Percentiles rank a stretch among this genome's conserved stretches.
Evolutionary conservation across 495 filamentous ascomycete species (phyloP).

Genomic region (Penicillium pulvis): DNA sequence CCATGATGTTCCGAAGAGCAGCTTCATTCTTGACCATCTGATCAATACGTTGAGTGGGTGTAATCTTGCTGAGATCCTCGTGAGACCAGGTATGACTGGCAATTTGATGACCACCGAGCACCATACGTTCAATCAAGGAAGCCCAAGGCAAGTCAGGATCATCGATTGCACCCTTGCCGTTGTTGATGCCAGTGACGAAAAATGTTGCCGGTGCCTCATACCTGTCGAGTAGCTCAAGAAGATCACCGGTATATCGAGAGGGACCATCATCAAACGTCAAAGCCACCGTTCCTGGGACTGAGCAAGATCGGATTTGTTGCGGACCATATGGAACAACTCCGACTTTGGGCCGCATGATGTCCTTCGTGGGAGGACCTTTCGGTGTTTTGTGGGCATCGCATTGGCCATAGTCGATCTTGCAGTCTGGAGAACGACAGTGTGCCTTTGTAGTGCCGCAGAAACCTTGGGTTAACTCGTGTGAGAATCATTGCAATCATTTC

Average conservation of each 20-base stretch:
- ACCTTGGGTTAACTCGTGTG: constrained; percentile 28
- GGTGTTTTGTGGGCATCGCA: constrained; percentile 73
- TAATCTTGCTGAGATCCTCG: constrained; percentile 63
- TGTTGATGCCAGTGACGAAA: constrained; percentile 76
- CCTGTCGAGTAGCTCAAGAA: constrained; percentile 68
- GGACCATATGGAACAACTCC: constrained; percentile 63
- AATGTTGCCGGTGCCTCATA: constrained; percentile 75
- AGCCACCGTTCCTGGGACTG: constrained; percentile 63
- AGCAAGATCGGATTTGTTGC: constrained; percentile 67
- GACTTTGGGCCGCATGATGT: constrained; percentile 58
- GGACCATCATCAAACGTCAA: constrained; percentile 83
- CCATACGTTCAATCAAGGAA: constrained; percentile 68
- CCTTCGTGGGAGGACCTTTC: constrained; percentile 58
- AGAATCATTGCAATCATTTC: constrained; percentile 6
- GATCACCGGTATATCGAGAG: constrained; percentile 64
- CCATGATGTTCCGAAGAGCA: constrained; percentile 75
- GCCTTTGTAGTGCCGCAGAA: constrained; percentile 62
- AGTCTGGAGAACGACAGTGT: constrained; percentile 71
- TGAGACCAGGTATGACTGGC: constrained; percentile 88
- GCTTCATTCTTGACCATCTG: constrained; percentile 81
- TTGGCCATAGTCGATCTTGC: constrained; percentile 65
- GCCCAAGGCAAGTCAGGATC: constrained; percentile 57
- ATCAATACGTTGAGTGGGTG: constrained; percentile 55
- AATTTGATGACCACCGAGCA: constrained; percentile 73
- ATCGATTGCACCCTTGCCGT: constrained; percentile 72